phyloP scores from a whole-genome alignment of 495 filamentous ascomycete species.

The Podospora anserina region DNA sequence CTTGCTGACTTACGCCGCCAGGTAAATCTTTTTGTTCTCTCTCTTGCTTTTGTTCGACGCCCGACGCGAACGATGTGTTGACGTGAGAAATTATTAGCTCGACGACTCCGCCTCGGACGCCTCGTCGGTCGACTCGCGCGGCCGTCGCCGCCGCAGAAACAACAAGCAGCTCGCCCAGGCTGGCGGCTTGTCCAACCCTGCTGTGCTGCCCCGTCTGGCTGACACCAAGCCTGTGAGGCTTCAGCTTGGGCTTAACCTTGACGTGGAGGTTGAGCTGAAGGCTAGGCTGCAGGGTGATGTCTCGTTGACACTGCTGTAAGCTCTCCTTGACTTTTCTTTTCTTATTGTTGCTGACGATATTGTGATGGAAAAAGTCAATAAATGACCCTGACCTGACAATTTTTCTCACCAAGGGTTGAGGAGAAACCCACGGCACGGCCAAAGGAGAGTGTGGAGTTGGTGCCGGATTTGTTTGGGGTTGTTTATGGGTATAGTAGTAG shows the following conservation, averaged over 20 bases:
- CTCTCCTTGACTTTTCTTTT: constrained; percentile 3
- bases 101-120: constrained; percentile 30
- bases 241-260: constrained; percentile 35
- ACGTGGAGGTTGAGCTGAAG: constrained; percentile 39
- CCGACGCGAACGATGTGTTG: background rate
- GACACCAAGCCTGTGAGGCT: constrained; percentile 37
- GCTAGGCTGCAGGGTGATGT: constrained; percentile 37
- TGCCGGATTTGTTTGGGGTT: background rate
- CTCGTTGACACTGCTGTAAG: constrained; percentile 37
- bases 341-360: background rate
- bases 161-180: constrained; percentile 26
- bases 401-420: constrained; percentile 20
- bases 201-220: constrained; percentile 24
- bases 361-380: background rate
- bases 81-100: constrained; percentile 18
- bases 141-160: constrained; percentile 27
- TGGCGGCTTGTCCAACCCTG: constrained; percentile 12
- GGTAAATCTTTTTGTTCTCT: constrained; percentile 20
- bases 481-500: background rate
- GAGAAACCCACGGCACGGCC: constrained; percentile 24
- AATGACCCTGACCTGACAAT: background rate
- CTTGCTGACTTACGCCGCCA: constrained; percentile 29
- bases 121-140: constrained; percentile 32
- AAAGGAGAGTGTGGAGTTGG: constrained; percentile 12
- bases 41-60: background rate